Evolutionary conservation across 805 yeast genomes (phyloP), one percentile per base, ranked within the genome.

Genomic region (Danielozyma ontarioensis): DNA sequence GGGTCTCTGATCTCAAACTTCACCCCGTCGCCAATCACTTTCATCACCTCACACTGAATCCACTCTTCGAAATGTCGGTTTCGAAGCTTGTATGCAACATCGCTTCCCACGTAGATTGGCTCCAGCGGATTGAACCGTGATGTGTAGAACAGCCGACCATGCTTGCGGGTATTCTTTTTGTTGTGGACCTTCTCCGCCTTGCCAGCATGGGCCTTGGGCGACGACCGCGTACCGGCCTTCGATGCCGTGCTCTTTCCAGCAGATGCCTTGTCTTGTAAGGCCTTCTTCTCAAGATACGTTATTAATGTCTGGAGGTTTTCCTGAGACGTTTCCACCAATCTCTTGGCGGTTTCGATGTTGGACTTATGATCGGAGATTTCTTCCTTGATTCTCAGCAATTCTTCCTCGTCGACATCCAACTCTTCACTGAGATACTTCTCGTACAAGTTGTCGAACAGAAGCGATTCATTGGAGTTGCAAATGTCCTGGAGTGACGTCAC

Each of bases 1-100:
- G 97, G 96, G 56, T 93, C 98, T 46, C 86, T 77, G n/a, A 93
- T 89, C 58, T 93, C 97, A 53, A 81, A 88, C 45, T 50, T 42
- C 33, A 49, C 63, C 1, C 93, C 90, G 44, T 86, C 95, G 1
- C 76, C 76, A n/a, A 78, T 59, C 3, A 90, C 78, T 44, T 76
- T 78, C 17, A 80, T 74, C 12, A 93, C 95, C 50, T 83, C 87
- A 62, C 98, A 93, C 55, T 86, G 96, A 46, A 93, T 87, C 98
- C 98, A 93, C 53, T 90, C 97, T 31, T 82, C 89, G n/a, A 76
- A 70, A 29, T 80, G 82, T 25, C 82, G 70, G 46, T 75, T 79
- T 39, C 72, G 72, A 16, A 88, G 72, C 52, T 81, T 80, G 62
- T 81, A 90, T 1, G 97, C 97, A 0, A 93, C 96, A 46, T 85